A percentile compares a stretch with the other conserved stretches of the same genome.
phyloP scores from a whole-genome alignment of 202 grass and related monocot genomes.

The Brachypodium distachyon region DNA sequence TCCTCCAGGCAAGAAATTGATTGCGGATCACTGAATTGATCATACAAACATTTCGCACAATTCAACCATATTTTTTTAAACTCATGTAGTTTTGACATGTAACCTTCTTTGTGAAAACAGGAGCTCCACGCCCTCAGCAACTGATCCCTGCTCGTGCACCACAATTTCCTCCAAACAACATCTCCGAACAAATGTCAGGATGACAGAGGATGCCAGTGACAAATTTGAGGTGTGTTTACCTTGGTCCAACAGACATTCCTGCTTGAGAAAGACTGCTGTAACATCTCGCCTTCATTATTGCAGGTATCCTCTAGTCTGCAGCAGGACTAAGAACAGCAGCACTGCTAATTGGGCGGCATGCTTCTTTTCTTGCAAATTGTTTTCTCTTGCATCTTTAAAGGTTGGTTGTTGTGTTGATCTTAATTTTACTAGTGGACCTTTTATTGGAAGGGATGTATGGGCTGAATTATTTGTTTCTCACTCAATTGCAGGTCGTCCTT shows the following conservation, averaged over 20 bases:
- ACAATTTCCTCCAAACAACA: slow-evolving; percentile 47
- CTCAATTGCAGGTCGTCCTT: slow-evolving; percentile 39
- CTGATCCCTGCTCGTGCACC: slow-evolving; percentile 41
- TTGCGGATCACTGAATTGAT: background rate
- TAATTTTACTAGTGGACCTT: background rate
- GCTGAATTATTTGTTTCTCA: background rate
- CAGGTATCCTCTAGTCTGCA: slow-evolving; percentile 60
- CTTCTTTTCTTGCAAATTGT: slow-evolving; percentile 79
- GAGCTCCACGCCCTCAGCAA: slow-evolving; percentile 39
- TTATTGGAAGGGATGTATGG: background rate
- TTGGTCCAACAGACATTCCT: background rate
- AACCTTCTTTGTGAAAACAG: slow-evolving; percentile 30
- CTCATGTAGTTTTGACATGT: background rate
- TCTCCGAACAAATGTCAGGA: slow-evolving; percentile 45
- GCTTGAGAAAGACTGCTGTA: background rate
- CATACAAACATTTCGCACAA: background rate
- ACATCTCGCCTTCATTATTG: background rate
- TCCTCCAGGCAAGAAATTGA: slow-evolving; percentile 45
- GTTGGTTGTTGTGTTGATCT: slow-evolving; percentile 8
- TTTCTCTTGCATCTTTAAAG: slow-evolving; percentile 64
- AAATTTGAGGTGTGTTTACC: slow-evolving; percentile 35
- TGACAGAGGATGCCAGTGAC: slow-evolving; percentile 28
- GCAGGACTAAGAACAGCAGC: slow-evolving; percentile 69
- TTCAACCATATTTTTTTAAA: background rate
- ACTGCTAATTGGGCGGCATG: slow-evolving; percentile 55